phyloP scores from a whole-genome alignment of 1,139 yeast species.

The Saccharomyces hybrid region DNA sequence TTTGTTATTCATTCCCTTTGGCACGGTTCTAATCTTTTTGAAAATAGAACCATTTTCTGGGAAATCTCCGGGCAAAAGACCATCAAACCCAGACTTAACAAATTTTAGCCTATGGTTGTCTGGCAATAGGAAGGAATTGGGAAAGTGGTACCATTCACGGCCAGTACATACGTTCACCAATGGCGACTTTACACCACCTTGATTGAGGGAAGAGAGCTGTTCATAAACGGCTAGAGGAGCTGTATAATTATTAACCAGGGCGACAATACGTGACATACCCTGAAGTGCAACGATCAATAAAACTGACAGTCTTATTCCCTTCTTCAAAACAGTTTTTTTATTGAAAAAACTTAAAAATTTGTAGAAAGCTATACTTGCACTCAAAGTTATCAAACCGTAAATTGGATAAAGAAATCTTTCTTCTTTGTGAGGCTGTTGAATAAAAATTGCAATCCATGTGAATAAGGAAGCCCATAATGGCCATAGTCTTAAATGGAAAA shows the following conservation, averaged over 20 bases:
- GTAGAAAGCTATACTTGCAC: slow-evolving; percentile 51
- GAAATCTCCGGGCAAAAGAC: slow-evolving; percentile 84
- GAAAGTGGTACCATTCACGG: slow-evolving; percentile 91
- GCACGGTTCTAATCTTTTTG: slow-evolving; percentile 36
- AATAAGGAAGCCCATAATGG: slow-evolving; percentile 41
- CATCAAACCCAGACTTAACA: slow-evolving; percentile 72
- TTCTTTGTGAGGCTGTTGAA: slow-evolving; percentile 82
- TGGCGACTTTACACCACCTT: slow-evolving; percentile 14
- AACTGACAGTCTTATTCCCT: slow-evolving; percentile 8
- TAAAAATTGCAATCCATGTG: slow-evolving; percentile 63
- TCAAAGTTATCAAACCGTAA: slow-evolving; percentile 58
- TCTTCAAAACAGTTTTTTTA: slow-evolving; percentile 8
- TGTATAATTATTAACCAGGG: slow-evolving; percentile 50
- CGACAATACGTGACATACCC: slow-evolving; percentile 36
- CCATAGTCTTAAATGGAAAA: slow-evolving; percentile 24
- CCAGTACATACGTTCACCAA: slow-evolving; percentile 68
- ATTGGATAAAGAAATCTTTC: slow-evolving; percentile 85
- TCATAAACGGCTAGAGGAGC: slow-evolving; percentile 49
- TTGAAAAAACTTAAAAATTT: slow-evolving; percentile 22
- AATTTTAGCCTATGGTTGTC: slow-evolving; percentile 54
- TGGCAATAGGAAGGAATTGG: slow-evolving; percentile 76
- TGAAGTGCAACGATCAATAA: slow-evolving; percentile 19
- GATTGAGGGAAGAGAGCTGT: slow-evolving; percentile 17
- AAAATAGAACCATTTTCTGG: slow-evolving; percentile 36
- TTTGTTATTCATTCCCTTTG: slow-evolving; percentile 64